Evolutionary conservation across 139 green algal species (phyloP).

Genomic region (Ettlia oleoabundans): DNA sequence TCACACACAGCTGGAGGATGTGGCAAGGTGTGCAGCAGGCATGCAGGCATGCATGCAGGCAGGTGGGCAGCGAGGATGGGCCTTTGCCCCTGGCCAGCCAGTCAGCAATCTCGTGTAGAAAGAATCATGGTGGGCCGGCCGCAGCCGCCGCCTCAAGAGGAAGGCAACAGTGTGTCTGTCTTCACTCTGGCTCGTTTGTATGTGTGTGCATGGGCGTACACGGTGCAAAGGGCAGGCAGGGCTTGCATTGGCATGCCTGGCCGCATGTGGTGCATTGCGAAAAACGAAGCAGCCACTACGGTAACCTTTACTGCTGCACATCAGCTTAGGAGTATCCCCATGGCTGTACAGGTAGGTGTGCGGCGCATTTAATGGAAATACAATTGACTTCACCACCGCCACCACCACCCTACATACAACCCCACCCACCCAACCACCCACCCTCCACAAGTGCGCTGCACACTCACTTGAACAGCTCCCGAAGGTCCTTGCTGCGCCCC

Average conservation of each 20-base stretch:
- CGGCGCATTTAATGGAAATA: no score
- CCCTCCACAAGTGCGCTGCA: not conserved
- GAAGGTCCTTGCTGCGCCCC: constrained; percentile 45
- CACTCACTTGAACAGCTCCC: constrained; percentile 57
- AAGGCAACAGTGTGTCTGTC: constrained; percentile 2
- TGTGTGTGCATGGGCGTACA: not conserved
- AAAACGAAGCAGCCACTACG: no score
- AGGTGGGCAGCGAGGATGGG: no score
- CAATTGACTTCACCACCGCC: not conserved
- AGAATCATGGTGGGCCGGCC: not conserved
- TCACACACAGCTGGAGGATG: no score
- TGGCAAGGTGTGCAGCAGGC: no score
- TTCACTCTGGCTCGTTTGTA: not conserved
- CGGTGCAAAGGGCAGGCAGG: not conserved
- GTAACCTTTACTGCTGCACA: no score
- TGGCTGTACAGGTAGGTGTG: no score
- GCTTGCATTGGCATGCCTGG: not conserved
- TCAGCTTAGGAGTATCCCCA: no score
- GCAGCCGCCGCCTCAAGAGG: constrained; percentile 8
- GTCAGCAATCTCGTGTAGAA: constrained; percentile 53
- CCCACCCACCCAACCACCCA: not conserved
- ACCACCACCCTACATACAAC: not conserved
- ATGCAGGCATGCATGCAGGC: not conserved
- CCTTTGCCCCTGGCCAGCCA: no score
- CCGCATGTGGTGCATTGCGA: no score